phyloP scores from a whole-genome alignment of 2,329 filamentous ascomycete genomes.

The Stachybotrys chartarum region DNA sequence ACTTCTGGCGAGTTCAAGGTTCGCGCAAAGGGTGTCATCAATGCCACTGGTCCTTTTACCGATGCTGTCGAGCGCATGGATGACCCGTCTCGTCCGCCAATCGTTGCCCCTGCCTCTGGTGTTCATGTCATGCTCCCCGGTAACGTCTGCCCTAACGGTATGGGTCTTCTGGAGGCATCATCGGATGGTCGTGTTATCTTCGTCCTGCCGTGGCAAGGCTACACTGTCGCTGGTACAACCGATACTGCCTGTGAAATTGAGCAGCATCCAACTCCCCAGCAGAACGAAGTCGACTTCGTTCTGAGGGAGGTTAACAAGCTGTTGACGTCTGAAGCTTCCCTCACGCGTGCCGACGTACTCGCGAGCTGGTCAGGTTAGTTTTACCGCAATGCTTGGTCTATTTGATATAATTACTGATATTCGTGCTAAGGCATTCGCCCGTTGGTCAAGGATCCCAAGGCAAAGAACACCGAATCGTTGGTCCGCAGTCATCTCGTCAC shows the following conservation, averaged over 20 bases:
- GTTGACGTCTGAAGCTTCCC: slow-evolving; percentile 75
- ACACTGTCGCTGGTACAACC: slow-evolving; percentile 85
- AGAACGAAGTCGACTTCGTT: slow-evolving; percentile 85
- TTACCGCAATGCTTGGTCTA: neutral
- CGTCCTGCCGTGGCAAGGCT: slow-evolving; percentile 90
- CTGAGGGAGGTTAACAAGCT: slow-evolving; percentile 76
- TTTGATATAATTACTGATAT: slow-evolving; percentile 8
- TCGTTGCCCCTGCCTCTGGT: slow-evolving; percentile 74
- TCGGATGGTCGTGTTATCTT: slow-evolving; percentile 88
- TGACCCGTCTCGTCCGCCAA: slow-evolving; percentile 59
- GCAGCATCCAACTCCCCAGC: slow-evolving; percentile 67
- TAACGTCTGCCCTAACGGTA: slow-evolving; percentile 77
- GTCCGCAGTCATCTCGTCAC: slow-evolving; percentile 83
- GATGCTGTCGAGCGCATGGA: slow-evolving; percentile 78
- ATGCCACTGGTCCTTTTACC: slow-evolving; percentile 76
- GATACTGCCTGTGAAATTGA: slow-evolving; percentile 70
- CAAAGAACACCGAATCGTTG: slow-evolving; percentile 77
- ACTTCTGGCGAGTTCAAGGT: slow-evolving; percentile 55
- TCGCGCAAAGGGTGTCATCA: slow-evolving; percentile 73
- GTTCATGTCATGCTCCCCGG: slow-evolving; percentile 83
- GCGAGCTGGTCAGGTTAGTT: slow-evolving; percentile 73
- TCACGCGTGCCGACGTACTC: slow-evolving; percentile 79
- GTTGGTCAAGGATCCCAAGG: slow-evolving; percentile 78
- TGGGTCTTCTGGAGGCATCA: slow-evolving; percentile 84
- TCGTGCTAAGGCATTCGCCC: slow-evolving; percentile 53